phyloP scores from a whole-genome alignment of 1,139 yeast species.

The Sugiyamaella pinicola region DNA sequence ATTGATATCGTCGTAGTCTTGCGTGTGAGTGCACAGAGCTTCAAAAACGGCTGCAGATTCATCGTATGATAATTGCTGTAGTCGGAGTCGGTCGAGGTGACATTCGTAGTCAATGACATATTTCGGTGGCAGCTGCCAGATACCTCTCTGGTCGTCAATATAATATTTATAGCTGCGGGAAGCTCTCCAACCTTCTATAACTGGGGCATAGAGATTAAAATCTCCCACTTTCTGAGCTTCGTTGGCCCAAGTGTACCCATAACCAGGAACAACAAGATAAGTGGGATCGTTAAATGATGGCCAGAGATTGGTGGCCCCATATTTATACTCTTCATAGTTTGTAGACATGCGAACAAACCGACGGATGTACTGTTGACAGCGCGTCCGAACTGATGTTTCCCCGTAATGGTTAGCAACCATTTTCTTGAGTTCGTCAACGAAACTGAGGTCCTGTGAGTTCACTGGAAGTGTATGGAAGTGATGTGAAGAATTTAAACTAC shows the following conservation, averaged over 20 bases:
- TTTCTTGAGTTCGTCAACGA: constrained; percentile 39
- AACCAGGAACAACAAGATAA: constrained; percentile 37
- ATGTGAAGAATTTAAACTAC: not conserved
- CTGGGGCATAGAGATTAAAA: constrained; percentile 36
- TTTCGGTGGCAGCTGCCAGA: constrained; percentile 35
- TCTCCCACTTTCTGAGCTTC: constrained; percentile 36
- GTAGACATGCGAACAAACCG: constrained; percentile 42
- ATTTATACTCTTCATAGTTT: constrained; percentile 39
- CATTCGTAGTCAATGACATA: constrained; percentile 40
- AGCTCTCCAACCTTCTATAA: constrained; percentile 42
- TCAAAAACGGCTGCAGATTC: constrained; percentile 38
- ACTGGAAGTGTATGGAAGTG: constrained; percentile 4
- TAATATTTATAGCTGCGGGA: constrained; percentile 38
- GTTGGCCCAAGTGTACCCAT: constrained; percentile 41
- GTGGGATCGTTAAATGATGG: constrained; percentile 33
- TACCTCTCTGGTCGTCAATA: constrained; percentile 31
- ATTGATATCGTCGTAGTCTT: constrained; percentile 40
- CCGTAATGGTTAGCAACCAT: constrained; percentile 43
- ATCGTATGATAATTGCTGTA: constrained; percentile 35
- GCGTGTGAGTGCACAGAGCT: constrained; percentile 35
- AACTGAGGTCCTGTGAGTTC: constrained; percentile 34
- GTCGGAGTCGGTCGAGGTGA: constrained; percentile 39
- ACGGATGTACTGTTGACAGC: constrained; percentile 39
- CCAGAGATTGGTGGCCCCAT: constrained; percentile 40
- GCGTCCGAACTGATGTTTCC: constrained; percentile 39